phyloP scores from a whole-genome alignment of 1,284 basidiomycete species.

The Trametes sp. region DNA sequence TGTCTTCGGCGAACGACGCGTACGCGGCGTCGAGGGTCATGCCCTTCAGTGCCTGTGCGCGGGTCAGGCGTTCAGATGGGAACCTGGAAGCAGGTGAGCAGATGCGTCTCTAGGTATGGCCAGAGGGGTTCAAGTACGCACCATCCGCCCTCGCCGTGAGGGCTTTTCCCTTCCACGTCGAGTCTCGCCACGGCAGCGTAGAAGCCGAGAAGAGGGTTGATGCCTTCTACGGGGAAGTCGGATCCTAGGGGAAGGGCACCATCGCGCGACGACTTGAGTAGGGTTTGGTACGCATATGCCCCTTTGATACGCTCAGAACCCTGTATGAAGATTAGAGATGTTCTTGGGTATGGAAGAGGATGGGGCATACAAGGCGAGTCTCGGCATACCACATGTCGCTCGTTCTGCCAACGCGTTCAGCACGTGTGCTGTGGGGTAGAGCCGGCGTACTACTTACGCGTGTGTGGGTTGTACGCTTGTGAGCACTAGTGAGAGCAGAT shows the following conservation, averaged over 20 bases:
- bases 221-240: conserved; percentile 90
- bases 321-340: conserved; percentile 45
- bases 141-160: conserved; percentile 86
- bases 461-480: conserved; percentile 95
- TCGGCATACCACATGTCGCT: conserved; percentile 95
- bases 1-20: conserved; percentile 81
- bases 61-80: conserved; percentile 72
- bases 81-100: conserved; percentile 57
- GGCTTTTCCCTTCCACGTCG: conserved; percentile 73
- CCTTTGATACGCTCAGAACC: conserved; percentile 83
- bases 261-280: conserved; percentile 64
- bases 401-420: conserved; percentile 55
- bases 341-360: background rate
- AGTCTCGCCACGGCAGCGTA: conserved; percentile 87
- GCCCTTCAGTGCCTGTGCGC: conserved; percentile 79
- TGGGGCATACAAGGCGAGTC: conserved; percentile 64
- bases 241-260: conserved; percentile 82
- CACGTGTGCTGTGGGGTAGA: background rate
- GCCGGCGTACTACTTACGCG: conserved; percentile 56
- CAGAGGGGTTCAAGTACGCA: conserved; percentile 43
- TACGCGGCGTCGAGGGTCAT: conserved; percentile 91
- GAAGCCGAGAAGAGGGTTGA: conserved; percentile 84
- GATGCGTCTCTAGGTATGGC: background rate
- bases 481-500: conserved; percentile 64
- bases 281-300: conserved; percentile 88